Conservation (phyloP, 345 rosid genomes). For the Hypericum androsaemum region DNA sequence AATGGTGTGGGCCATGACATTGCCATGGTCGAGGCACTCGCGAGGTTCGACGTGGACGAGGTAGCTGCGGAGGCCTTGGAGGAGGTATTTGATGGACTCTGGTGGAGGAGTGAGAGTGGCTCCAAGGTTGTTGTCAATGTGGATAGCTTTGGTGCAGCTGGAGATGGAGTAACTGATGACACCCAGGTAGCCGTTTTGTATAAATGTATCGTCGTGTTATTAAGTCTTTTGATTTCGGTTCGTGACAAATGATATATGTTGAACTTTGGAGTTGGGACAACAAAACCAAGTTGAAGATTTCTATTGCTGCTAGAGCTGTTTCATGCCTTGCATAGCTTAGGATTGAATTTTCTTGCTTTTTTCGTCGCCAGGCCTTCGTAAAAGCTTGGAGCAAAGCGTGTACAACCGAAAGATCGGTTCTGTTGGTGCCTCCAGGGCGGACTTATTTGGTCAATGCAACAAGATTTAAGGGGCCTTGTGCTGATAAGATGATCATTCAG, state of each 20-base stretch:
- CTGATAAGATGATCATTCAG: slow-evolving; percentile 61
- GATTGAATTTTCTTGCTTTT: background rate
- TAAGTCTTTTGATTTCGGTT: too few species aligned
- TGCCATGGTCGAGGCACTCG: slow-evolving; percentile 45
- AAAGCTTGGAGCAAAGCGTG: slow-evolving; percentile 78
- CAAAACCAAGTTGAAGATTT: background rate
- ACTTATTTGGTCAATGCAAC: slow-evolving; percentile 72
- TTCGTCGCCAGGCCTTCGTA: slow-evolving; percentile 43
- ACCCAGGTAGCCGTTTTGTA: slow-evolving; percentile 43
- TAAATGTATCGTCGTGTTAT: too few species aligned
- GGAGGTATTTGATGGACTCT: slow-evolving; percentile 31
- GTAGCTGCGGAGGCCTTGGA: slow-evolving; percentile 31
- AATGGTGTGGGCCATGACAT: slow-evolving; percentile 26
- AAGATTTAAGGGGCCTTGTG: slow-evolving; percentile 79
- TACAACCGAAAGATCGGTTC: slow-evolving; percentile 48
- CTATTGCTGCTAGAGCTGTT: background rate
- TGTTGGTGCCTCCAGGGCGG: slow-evolving; percentile 69
- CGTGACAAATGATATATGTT: too few species aligned
- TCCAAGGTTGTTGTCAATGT: slow-evolving; percentile 76
- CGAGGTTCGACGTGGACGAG: slow-evolving; percentile 43
- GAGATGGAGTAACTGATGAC: slow-evolving; percentile 88
- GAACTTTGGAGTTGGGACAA: background rate
- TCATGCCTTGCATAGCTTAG: background rate
- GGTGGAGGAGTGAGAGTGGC: slow-evolving; percentile 46
- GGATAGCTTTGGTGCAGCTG: slow-evolving; percentile 83